A percentile compares a stretch with the other conserved stretches of the same genome.
Conservation (phyloP, 2,329 filamentous ascomycete genomes). For the Truncatella angustata region DNA sequence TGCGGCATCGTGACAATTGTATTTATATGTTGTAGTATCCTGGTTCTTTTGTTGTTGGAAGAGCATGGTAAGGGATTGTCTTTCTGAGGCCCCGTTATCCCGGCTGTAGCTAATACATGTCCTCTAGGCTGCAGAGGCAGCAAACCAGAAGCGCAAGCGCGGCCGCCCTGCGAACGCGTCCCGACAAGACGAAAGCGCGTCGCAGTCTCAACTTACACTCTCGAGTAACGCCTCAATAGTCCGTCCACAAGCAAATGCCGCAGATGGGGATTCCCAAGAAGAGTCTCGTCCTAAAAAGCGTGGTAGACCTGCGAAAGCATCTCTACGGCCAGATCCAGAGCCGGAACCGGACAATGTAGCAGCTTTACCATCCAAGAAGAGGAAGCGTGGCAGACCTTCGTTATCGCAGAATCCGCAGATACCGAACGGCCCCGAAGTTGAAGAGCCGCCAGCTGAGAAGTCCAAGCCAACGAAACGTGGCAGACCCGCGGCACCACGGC, state of each 20-base stretch:
- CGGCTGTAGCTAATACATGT: too few relatives aligned
- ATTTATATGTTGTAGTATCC: not conserved
- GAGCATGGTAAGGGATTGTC: not conserved
- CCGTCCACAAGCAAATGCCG: slow-evolving; percentile 7
- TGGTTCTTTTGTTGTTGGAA: not conserved
- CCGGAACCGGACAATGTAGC: slow-evolving; percentile 10
- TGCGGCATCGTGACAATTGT: not conserved
- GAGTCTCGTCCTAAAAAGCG: slow-evolving; percentile 22
- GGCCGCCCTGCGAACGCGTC: slow-evolving; percentile 39
- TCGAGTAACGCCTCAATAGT: slow-evolving; percentile 16
- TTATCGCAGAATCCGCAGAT: not conserved
- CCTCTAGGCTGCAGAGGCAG: slow-evolving; percentile 23
- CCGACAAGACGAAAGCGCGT: slow-evolving; percentile 27
- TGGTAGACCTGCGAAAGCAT: slow-evolving; percentile 17
- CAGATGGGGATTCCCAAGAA: slow-evolving; percentile 16
- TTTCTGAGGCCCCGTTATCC: not conserved
- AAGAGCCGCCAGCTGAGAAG: slow-evolving; percentile 12
- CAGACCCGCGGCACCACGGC: slow-evolving; percentile 19
- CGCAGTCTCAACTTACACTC: slow-evolving; percentile 17
- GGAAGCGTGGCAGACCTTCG: slow-evolving; percentile 25
- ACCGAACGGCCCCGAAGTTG: not conserved
- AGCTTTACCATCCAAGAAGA: too few relatives aligned
- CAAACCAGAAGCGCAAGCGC: slow-evolving; percentile 41
- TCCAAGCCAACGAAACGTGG: slow-evolving; percentile 24
- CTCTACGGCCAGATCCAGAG: slow-evolving; percentile 9